A percentile compares a stretch with the other conserved stretches of the same genome.
phyloP scores from a whole-genome alignment of 2,329 filamentous ascomycete genomes.

The Fusarium citri region DNA sequence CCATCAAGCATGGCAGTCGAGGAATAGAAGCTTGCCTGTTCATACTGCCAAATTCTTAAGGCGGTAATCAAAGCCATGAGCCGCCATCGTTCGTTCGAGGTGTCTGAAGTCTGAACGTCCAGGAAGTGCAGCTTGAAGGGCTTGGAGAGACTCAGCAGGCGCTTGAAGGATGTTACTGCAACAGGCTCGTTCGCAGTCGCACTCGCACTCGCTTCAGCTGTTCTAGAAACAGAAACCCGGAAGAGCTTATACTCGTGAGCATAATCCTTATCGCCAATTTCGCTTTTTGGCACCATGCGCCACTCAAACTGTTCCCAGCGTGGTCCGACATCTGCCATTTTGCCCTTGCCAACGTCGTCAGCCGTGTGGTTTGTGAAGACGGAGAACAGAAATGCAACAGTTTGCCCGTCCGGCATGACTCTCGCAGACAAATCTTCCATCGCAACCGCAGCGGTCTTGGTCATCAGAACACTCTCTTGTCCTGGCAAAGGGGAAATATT shows the following conservation, averaged over 20 bases:
- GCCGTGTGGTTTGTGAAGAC: background rate
- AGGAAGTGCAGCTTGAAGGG: background rate
- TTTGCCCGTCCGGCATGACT: background rate
- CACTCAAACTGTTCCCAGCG: background rate
- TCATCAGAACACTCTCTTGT: background rate
- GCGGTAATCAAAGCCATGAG: background rate
- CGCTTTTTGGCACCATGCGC: background rate
- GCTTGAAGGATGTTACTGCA: background rate
- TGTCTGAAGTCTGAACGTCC: background rate
- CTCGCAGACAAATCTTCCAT: background rate
- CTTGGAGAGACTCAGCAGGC: background rate
- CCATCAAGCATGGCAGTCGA: background rate
- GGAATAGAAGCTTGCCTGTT: background rate
- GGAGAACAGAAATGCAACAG: background rate
- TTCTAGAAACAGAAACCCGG: background rate
- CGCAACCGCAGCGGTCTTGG: background rate
- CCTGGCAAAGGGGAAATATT: background rate
- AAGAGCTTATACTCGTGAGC: background rate
- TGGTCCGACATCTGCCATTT: background rate
- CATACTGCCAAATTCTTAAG: background rate
- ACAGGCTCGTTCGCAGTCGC: background rate
- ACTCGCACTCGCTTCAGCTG: background rate
- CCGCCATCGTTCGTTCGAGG: background rate
- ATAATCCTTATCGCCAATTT: background rate
- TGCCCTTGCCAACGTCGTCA: background rate